Conservation (phyloP, 495 filamentous ascomycete species). For the Trypethelium eluteriae region DNA sequence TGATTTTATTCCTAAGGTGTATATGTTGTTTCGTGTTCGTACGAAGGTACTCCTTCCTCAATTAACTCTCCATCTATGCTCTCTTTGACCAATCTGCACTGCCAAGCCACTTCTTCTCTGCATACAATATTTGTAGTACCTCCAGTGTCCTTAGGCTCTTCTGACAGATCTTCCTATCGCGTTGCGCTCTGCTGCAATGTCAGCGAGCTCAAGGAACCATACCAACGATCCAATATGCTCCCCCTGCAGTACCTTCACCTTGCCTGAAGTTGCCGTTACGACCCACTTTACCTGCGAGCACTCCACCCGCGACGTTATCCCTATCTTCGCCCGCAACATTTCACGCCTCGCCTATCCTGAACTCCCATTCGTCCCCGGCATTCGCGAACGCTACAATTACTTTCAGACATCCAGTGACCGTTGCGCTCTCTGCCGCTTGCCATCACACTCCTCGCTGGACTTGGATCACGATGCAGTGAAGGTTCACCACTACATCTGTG, state of each 20-base stretch:
- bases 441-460: no score
- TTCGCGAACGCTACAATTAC: background rate
- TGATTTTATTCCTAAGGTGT: no score
- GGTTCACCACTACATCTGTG: background rate
- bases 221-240: no score
- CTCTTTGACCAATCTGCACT: no score
- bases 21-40: no score
- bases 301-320: background rate
- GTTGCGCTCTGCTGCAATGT: no score
- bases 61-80: no score
- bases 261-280: background rate
- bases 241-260: background rate
- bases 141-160: no score
- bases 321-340: background rate
- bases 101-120: background rate
- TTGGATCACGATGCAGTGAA: background rate
- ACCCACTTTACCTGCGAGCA: background rate
- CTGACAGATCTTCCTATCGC: no score
- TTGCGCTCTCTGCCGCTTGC: background rate
- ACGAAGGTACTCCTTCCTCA: no score
- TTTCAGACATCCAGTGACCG: background rate
- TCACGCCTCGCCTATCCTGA: background rate
- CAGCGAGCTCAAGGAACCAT: no score
- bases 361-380: background rate
- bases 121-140: background rate